Evolutionary conservation across 371 early-diverging fungal genomes (phyloP).

Genomic region (Scutellospora calospora): DNA sequence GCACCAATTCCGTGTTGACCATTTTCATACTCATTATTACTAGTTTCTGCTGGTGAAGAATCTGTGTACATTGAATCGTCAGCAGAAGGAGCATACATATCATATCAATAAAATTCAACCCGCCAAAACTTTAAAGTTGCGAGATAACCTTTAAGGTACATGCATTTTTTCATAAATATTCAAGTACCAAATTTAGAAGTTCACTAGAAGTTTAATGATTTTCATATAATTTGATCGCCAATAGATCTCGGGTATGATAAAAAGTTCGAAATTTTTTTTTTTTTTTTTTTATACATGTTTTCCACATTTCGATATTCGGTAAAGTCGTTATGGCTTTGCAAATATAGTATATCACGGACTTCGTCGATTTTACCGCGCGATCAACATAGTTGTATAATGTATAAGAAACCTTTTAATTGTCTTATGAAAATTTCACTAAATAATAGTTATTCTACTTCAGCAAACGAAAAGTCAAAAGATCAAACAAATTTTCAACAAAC

Average conservation of each 20-base stretch:
- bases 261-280: too few species aligned
- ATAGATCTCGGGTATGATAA: too few species aligned
- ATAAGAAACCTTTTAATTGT: too few species aligned
- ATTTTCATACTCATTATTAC: slow-evolving; percentile 19
- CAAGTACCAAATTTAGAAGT: not conserved
- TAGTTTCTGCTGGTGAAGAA: slow-evolving; percentile 29
- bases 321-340: not conserved
- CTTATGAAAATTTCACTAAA: not conserved
- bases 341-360: not conserved
- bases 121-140: too few species aligned
- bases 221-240: too few species aligned
- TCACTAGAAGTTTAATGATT: too few species aligned
- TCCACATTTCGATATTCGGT: not conserved
- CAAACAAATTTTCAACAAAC: not conserved
- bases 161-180: too few species aligned
- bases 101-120: too few species aligned
- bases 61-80: slow-evolving; percentile 19
- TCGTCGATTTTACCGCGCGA: not conserved
- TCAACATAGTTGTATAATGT: not conserved
- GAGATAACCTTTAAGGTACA: slow-evolving; percentile 1
- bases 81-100: too few species aligned
- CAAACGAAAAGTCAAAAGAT: not conserved
- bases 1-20: not conserved
- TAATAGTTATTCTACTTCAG: slow-evolving; percentile 8
- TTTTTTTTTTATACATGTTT: not conserved